Evolutionary conservation across 139 green algal species (phyloP).

Genomic region (Picochlorum sp.): DNA sequence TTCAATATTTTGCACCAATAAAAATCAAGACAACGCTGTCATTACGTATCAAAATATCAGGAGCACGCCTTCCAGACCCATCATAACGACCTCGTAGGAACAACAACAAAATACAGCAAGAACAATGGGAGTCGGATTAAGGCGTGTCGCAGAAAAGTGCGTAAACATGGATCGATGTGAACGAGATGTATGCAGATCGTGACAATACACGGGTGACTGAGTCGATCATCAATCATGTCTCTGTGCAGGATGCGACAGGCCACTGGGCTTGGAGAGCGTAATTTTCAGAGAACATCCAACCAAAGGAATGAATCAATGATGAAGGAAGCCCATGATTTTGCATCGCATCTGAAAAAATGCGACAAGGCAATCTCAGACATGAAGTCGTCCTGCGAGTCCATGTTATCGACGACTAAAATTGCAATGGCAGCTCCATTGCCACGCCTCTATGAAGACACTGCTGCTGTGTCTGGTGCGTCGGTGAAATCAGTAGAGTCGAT

Average conservation of each 20-base stretch:
- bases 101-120: not conserved
- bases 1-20: too few relatives aligned
- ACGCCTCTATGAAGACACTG: conserved; percentile 13
- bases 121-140: conserved; percentile 12
- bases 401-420: conserved; percentile 3
- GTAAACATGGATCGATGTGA: not conserved
- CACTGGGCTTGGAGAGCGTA: conserved; percentile 1
- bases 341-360: conserved; percentile 8
- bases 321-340: conserved; percentile 8
- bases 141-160: conserved; percentile 12
- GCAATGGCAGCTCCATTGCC: conserved; percentile 9
- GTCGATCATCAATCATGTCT: not conserved
- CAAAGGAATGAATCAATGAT: conserved; percentile 7
- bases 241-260: conserved; percentile 7
- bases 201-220: not conserved
- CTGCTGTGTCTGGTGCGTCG: not conserved
- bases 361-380: conserved; percentile 6
- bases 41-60: not conserved
- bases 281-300: conserved; percentile 8
- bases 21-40: too few relatives aligned
- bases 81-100: too few relatives aligned
- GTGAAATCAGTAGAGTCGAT: conserved; percentile 7
- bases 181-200: not conserved
- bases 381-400: conserved; percentile 10
- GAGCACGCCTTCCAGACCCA: too few relatives aligned